Evolutionary conservation across 345 rosid species (phyloP), one percentile per base, ranked within the genome.

Genomic region (Pistacia atlantica): DNA sequence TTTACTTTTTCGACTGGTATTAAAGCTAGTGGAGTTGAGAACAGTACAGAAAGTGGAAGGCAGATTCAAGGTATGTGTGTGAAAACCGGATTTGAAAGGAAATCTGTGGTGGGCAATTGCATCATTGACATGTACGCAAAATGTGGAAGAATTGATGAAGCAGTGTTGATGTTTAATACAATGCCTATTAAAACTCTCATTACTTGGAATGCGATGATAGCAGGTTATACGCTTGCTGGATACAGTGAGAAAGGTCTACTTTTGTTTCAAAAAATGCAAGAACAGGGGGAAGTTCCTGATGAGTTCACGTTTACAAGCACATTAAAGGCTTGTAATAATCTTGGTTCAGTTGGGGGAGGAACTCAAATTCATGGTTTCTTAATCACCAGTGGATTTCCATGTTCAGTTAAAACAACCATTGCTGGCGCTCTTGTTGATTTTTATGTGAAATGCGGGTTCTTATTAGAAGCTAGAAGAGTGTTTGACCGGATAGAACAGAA

Each of bases 141-240:
- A 83, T 93, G 92, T 61, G 92, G 97, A 67, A 83, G 78, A 65
- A 85, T 89, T 49, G 77, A 66, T 0, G 95, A 92, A 73, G 97
- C 97, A 25, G 83, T 77, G 33, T 67, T 18, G 54, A 79, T 91
- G 85, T 93, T 91, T 80, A 13, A 78, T 54, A 1, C 22, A 45
- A 87, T 93, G 91, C 80, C 78, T 0, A 76, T 25, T 74, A 86
- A 78, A 77, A 87, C 82, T 84, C 84, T 88, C 57, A 82, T 92
- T 51, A 96, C 84, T 48, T 92, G 97, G 98, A 93, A 93, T 54
- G 86, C 92, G 12, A 90, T 93, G 90, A 87, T 93, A 37, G 82
- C 93, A 5, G 97, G 97, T 9, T 84, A 83, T 55, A 84, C 78
- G 9, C 81, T 79, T 25, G 83, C 88, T 35, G 92, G 93, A 51